Conservation (phyloP, 2,329 filamentous ascomycete species). For the Trichoderma polysporum region DNA sequence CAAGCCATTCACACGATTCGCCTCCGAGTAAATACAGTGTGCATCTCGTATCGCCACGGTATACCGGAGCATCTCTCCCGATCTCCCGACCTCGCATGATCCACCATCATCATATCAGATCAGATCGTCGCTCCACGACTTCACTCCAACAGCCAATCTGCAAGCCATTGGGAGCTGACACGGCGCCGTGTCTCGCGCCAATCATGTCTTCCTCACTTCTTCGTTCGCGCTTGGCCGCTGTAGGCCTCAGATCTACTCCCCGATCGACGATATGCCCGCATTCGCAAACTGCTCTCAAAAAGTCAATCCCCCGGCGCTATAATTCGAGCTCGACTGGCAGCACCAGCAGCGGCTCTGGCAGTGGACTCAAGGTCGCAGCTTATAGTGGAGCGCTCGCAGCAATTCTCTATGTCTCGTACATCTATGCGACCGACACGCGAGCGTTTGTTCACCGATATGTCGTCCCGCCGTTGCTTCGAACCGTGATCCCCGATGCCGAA, state of each 20-base stretch:
- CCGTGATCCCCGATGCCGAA: slow-evolving; percentile 73
- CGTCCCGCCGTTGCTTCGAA: slow-evolving; percentile 64
- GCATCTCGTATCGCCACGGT: background rate
- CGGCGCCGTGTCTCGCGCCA: slow-evolving; percentile 21
- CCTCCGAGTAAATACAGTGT: slow-evolving; percentile 7
- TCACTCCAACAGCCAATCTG: background rate
- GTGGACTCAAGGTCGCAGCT: slow-evolving; percentile 36
- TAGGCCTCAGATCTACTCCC: background rate
- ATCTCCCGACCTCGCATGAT: slow-evolving; percentile 9
- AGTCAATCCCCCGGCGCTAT: slow-evolving; percentile 3
- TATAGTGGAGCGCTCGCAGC: slow-evolving; percentile 44
- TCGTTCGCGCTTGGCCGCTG: slow-evolving; percentile 18
- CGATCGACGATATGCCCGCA: background rate
- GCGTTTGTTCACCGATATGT: slow-evolving; percentile 68
- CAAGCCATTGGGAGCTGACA: slow-evolving; percentile 24
- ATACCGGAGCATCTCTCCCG: slow-evolving; percentile 6
- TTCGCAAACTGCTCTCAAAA: background rate
- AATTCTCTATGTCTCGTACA: slow-evolving; percentile 51
- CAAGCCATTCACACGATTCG: too few relatives aligned
- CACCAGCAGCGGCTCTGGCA: background rate
- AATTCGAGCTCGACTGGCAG: slow-evolving; percentile 11
- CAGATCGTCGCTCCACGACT: background rate
- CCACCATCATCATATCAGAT: background rate
- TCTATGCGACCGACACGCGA: slow-evolving; percentile 74
- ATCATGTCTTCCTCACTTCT: slow-evolving; percentile 20